Base-by-base conservation (phyloP, 2,329 filamentous ascomycete species). In the Fusarium redolens region DNA sequence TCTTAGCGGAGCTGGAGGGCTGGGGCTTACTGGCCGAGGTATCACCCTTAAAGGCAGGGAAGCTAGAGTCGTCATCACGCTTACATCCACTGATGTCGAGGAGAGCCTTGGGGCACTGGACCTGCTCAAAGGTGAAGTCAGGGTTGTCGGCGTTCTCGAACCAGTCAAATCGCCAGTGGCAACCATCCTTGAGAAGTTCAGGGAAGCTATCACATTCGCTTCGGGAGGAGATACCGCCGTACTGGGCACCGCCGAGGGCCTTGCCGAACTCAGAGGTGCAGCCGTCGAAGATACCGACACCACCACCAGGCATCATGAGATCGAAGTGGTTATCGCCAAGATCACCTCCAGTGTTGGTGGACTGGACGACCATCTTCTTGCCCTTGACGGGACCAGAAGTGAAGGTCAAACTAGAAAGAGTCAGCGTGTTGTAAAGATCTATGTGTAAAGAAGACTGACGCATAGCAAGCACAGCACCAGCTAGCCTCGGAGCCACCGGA, bases 401-500 rank as follows among this genome's bases (percentile, higher is more conserved):
- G 72, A 87, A 87, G 33, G 87, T 89, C 51, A 91, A 81, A 33
- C 78, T 80, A 12, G 25, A 30, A 28, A 43, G 12, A 14, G 58
- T 72, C 22, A 72, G 71, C 58, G 43, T 33, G 4, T 14, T 8
- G 6, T 13, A 17, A 50, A 18, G 22, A 28, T 14, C 4, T 18
- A 28, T 4, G 3, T 10, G 5, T 8, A 7, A 18, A 7, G 7
- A 18, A 44, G 22, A 75, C 81, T 76, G 54, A 84, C 81, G 88
- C 84, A 76, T 91, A 92, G 80, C 90, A 92, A 55, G 86, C 87
- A 78, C 91, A 93, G 82, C 91, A 93, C 88, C 89, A 91, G n/a
- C 81, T 84, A 2, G 83, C 81, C 79, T 92, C 91, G 5, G 83
- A 86, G 44, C 86, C 85, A 28, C 88, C 88, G 4, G 79, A 77